Evolutionary conservation across 108 stramenopile species (phyloP).

Genomic region (Cyclotella cryptica): DNA sequence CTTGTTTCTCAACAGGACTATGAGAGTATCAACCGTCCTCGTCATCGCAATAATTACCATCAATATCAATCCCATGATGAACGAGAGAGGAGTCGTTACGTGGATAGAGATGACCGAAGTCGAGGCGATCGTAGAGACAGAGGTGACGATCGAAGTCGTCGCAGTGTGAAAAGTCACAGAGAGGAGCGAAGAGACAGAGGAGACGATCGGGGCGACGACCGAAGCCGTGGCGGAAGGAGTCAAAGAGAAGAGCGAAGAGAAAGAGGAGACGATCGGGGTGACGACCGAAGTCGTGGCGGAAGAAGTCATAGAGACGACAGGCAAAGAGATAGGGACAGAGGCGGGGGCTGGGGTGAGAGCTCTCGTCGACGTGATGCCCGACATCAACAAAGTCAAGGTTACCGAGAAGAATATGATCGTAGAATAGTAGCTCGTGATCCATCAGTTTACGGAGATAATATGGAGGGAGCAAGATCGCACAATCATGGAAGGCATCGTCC

Average conservation of each 20-base stretch:
- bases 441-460: not conserved
- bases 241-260: conserved; percentile 17
- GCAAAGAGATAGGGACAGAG: conserved; percentile 28
- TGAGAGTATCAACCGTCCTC: conserved; percentile 12
- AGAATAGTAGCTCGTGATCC: conserved; percentile 4
- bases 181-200: conserved; percentile 12
- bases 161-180: not conserved
- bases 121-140: not conserved
- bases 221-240: conserved; percentile 8
- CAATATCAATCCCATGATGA: conserved; percentile 12
- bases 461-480: not conserved
- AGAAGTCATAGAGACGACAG: conserved; percentile 10
- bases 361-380: conserved; percentile 25
- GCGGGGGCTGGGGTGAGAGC: conserved; percentile 12
- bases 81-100: conserved; percentile 18
- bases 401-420: conserved; percentile 13
- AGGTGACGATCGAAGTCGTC: not conserved
- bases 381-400: conserved; percentile 8
- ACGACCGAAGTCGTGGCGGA: conserved; percentile 7
- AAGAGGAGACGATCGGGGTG: not conserved
- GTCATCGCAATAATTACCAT: conserved; percentile 21
- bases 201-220: conserved; percentile 1
- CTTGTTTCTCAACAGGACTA: conserved; percentile 23
- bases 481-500: not conserved
- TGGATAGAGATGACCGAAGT: conserved; percentile 6